These are phyloP conservation scores for Elsinoe necatrix DNA, from an alignment of 2,329 filamentous ascomycete genomes.

Conservation along the genomic window DNA sequence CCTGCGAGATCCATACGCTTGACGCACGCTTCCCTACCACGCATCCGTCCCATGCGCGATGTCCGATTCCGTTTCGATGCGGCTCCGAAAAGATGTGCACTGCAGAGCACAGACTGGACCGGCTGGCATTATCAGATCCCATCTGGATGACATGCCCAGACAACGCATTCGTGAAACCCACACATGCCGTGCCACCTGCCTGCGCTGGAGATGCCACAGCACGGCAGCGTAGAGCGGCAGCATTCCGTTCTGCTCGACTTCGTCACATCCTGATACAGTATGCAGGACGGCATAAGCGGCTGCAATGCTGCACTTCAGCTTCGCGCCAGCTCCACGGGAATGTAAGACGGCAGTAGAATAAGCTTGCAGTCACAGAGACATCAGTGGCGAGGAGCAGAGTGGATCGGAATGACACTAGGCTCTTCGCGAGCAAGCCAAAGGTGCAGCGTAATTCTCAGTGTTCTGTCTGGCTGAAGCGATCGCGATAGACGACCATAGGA, in stretches of 20 bases:
- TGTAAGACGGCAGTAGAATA: not conserved
- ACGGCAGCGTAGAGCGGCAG: not conserved
- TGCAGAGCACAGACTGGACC: slow-evolving; percentile 9
- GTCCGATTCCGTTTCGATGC: slow-evolving; percentile 4
- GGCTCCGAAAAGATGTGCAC: not conserved
- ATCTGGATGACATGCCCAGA: not conserved
- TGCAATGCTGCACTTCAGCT: not conserved
- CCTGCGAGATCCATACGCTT: slow-evolving; percentile 5
- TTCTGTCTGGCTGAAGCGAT: slow-evolving; percentile 1
- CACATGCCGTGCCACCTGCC: slow-evolving; percentile 5
- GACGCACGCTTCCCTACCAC: not conserved
- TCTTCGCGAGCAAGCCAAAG: not conserved
- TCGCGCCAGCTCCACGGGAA: not conserved
- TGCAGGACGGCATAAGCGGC: not conserved
- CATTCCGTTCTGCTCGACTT: not conserved
- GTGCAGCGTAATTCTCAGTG: not conserved
- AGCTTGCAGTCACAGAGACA: not conserved
- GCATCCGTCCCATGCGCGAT: not conserved
- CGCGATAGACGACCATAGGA: not conserved
- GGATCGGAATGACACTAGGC: not conserved
- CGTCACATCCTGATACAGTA: not conserved
- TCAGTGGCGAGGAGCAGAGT: not conserved
- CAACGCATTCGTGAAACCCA: slow-evolving; percentile 1
- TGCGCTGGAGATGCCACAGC: not conserved
- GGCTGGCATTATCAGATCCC: slow-evolving; percentile 11